Evolutionary conservation across 208 protist species (phyloP).

Genomic region (Acanthamoeba healyi): DNA sequence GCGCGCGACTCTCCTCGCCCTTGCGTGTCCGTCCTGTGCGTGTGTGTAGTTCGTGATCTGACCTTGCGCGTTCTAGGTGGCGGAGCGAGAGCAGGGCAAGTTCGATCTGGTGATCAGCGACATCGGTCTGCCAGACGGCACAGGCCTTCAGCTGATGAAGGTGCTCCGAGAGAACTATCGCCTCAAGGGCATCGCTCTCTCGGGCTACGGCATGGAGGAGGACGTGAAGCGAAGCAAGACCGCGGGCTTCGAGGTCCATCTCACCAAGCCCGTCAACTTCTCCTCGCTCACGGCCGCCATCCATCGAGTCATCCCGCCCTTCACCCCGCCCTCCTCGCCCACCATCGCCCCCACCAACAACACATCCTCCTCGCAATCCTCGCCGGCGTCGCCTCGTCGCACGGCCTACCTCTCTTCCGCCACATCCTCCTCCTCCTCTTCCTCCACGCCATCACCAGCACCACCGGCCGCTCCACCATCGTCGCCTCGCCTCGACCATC

Average conservation of each 20-base stretch:
- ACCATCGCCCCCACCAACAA: background rate
- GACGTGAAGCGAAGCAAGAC: constrained; percentile 57
- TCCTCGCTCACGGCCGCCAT: constrained; percentile 25
- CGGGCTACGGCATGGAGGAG: constrained; percentile 77
- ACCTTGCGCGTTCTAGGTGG: background rate
- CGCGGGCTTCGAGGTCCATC: constrained; percentile 60
- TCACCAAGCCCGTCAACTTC: constrained; percentile 77
- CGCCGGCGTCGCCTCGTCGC: background rate
- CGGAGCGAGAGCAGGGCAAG: constrained; percentile 41
- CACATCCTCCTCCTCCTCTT: no score
- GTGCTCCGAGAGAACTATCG: constrained; percentile 16
- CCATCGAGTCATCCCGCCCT: constrained; percentile 35
- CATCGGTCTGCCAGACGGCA: constrained; percentile 68
- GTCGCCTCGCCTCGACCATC: no score
- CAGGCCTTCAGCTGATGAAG: constrained; percentile 31
- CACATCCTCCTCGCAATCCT: background rate
- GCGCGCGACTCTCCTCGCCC: no score
- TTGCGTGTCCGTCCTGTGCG: background rate
- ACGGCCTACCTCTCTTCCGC: no score
- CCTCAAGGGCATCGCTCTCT: constrained; percentile 62
- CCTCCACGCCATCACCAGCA: no score
- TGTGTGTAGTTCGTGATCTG: background rate
- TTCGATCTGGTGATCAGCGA: constrained; percentile 75
- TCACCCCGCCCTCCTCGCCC: constrained; percentile 25
- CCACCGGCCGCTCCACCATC: no score